These are phyloP conservation scores for Exserohilum rostratum DNA, from an alignment of 2,329 filamentous ascomycete species.

Conservation along the genomic window DNA sequence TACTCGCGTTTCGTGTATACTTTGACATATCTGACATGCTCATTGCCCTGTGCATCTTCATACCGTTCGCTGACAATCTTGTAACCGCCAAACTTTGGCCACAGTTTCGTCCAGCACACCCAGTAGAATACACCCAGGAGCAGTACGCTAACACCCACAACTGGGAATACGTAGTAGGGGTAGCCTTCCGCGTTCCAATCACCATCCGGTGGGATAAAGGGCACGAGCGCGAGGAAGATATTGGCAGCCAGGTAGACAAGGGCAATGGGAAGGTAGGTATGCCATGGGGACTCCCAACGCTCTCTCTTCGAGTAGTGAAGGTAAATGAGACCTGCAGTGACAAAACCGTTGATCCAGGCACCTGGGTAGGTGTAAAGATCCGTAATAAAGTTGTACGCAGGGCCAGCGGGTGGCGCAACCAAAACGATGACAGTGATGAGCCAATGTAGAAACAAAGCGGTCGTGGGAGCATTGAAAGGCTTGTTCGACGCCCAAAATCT, in stretches of 20 bases:
- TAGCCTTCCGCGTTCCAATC: constrained; percentile 51
- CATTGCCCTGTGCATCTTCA: constrained; percentile 35
- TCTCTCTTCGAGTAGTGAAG: constrained; percentile 43
- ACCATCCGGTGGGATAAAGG: constrained; percentile 51
- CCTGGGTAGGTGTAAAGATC: constrained; percentile 55
- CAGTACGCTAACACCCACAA: constrained; percentile 52
- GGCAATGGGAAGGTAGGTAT: constrained; percentile 43
- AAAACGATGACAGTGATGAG: constrained; percentile 69
- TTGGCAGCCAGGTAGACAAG: constrained; percentile 51
- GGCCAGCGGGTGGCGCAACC: constrained; percentile 68
- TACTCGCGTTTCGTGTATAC: constrained; percentile 35
- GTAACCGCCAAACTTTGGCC: constrained; percentile 37
- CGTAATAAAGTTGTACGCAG: constrained; percentile 72
- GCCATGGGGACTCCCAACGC: constrained; percentile 48
- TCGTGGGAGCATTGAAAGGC: constrained; percentile 66
- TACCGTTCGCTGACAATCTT: constrained; percentile 40
- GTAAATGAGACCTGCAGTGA: constrained; percentile 45
- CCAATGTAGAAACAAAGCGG: constrained; percentile 67
- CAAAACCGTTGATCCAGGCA: constrained; percentile 47
- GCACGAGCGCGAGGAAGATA: constrained; percentile 51
- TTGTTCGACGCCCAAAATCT: constrained; percentile 72
- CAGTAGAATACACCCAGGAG: constrained; percentile 48
- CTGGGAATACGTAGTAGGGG: constrained; percentile 54
- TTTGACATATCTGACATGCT: constrained; percentile 44
- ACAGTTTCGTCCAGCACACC: constrained; percentile 28